These are phyloP conservation scores for Vigna angularis DNA, from an alignment of 306 rosid genomes.

Conservation along the genomic window DNA sequence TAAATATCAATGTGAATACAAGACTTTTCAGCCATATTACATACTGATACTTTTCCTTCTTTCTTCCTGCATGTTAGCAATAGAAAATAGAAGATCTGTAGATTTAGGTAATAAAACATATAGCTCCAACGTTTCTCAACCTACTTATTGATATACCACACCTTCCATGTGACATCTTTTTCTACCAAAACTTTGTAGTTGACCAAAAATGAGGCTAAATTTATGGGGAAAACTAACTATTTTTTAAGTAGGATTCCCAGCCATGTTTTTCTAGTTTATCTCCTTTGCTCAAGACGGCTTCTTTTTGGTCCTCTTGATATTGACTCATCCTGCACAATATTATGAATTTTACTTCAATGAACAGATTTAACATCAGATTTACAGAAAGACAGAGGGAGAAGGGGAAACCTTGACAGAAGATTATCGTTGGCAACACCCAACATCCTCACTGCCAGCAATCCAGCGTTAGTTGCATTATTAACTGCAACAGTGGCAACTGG, in stretches of 20 bases:
- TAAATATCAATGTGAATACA: background rate
- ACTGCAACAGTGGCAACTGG: conserved; percentile 91
- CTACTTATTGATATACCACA: conserved; percentile 18
- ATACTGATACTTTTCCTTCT: background rate
- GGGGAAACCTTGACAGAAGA: conserved; percentile 63
- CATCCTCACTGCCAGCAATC: conserved; percentile 69
- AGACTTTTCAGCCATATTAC: conserved; percentile 13
- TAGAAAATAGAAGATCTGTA: background rate
- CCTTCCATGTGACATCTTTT: background rate
- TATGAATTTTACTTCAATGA: background rate
- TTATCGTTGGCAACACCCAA: conserved; percentile 54
- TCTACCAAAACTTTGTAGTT: conserved; percentile 32
- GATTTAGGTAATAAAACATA: background rate
- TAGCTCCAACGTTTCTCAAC: conserved; percentile 18
- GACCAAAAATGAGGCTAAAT: conserved; percentile 37
- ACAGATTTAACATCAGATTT: conserved; percentile 2
- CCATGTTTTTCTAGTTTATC: conserved; percentile 70
- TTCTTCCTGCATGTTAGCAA: conserved; percentile 15
- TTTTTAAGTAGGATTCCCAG: conserved; percentile 65
- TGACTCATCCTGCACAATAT: conserved; percentile 69
- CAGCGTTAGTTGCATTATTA: conserved; percentile 88
- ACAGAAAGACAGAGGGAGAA: conserved; percentile 14
- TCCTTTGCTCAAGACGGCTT: conserved; percentile 68
- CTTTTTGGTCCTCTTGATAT: conserved; percentile 72
- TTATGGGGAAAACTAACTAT: conserved; percentile 30